These are phyloP conservation scores for Cyamopsis tetragonoloba DNA, from an alignment of 306 rosid genomes.

Conservation along the genomic window DNA sequence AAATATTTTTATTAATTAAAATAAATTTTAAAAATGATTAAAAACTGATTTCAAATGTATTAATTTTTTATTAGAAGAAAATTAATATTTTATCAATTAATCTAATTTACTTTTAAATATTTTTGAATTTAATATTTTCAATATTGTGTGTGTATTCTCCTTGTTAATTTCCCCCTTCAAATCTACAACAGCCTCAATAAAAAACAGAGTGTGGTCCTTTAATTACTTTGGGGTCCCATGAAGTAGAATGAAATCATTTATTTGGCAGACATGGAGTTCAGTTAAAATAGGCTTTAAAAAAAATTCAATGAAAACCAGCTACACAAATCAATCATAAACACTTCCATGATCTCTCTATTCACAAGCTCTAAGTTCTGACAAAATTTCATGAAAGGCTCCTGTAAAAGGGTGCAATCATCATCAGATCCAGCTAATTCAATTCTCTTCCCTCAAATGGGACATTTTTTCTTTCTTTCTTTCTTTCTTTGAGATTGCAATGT, in stretches of 20 bases:
- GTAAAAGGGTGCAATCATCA: constrained; percentile 68
- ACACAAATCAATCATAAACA: constrained; percentile 37
- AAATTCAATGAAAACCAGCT: constrained; percentile 34
- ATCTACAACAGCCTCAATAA: not conserved
- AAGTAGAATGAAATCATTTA: constrained; percentile 40
- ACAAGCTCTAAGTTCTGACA: constrained; percentile 54
- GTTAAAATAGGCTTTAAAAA: constrained; percentile 39
- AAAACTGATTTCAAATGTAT: no score
- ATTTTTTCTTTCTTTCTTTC: constrained; percentile 19
- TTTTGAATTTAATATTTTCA: no score
- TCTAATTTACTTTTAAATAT: no score
- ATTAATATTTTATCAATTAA: no score
- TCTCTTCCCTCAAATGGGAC: constrained; percentile 35
- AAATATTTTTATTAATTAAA: no score
- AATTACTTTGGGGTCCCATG: constrained; percentile 41
- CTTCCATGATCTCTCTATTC: constrained; percentile 26
- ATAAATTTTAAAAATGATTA: no score
- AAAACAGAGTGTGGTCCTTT: constrained; percentile 25
- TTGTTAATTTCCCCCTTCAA: not conserved
- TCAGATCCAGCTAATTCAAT: constrained; percentile 46
- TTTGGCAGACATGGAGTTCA: constrained; percentile 49
- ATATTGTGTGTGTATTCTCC: no score
- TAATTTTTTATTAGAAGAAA: no score
- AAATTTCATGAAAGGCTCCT: constrained; percentile 39
- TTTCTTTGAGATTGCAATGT: constrained; percentile 40